Evolutionary conservation across 192 early-diverging fungal genomes (phyloP), one percentile per base, ranked within the genome.

Genomic region (Chytriomyces hyalinus): DNA sequence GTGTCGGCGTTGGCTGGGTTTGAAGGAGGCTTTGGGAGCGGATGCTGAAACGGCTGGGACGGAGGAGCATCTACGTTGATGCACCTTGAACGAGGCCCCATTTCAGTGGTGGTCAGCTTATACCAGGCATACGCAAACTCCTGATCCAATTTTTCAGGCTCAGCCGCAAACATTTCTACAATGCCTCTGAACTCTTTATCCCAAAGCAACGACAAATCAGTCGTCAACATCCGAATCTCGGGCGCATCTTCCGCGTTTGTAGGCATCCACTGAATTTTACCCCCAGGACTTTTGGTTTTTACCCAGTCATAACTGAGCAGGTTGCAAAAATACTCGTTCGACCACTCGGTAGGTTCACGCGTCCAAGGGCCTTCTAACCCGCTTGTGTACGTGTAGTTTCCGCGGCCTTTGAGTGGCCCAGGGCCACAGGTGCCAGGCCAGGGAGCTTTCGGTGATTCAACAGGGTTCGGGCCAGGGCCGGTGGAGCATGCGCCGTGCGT

Each of bases 361-460:
- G 90, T 93, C 95, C 95, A 95, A n/a, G 92, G 24, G 46, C 93
- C 94, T n/a, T 94, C 90, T 70, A 87, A 95, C 10, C 95, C 95
- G 71, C 86, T 89, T 60, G 75, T 81, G 73, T 82, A 65, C 28
- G 82, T 74, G 62, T 83, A 67, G 49, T 15, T 7, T 24, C 80
- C 82, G 49, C 75, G 73, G 47, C 82, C 79, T 5, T 82, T 17
- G 53, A 53, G 13, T 15, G 78, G 47, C 51, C 69, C 70, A 13
- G 20, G 2, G 28, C 74, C 75, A 47, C 80, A 80, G 3, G 62
- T 78, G 24, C 78, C 78, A 44, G 78, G 73, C 72, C 69, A 76
- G 10, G 69, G 69, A 22, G 17, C 67, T 11, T 44, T 60, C 8
- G 76, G 75, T 13, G 76, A 17, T 49, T 77, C 49, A 49, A 77